These are phyloP conservation scores for Pleurotus tuber-regium DNA, from an alignment of 768 basidiomycete species.

Conservation along the genomic window DNA sequence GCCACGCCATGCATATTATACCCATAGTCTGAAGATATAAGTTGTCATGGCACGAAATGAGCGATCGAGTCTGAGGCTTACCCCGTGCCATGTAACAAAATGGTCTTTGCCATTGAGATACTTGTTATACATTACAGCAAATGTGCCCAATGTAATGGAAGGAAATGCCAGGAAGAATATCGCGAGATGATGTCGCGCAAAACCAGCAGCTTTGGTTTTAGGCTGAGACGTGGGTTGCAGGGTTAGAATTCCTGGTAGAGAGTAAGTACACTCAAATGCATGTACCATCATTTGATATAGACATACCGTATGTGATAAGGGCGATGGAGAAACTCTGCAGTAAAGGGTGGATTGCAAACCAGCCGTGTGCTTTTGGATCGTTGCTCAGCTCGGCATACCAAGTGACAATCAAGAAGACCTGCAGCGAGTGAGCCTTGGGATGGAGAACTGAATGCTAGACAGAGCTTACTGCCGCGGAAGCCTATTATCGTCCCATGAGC, in stretches of 20 bases:
- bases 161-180: constrained; percentile 57
- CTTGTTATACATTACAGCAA: constrained; percentile 67
- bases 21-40: constrained; percentile 52
- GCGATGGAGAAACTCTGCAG: constrained; percentile 57
- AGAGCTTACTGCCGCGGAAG: constrained; percentile 3
- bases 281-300: background rate
- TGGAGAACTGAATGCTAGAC: background rate
- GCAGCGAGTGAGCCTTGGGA: background rate
- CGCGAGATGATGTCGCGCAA: constrained; percentile 66
- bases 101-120: constrained; percentile 45
- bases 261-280: background rate
- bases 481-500: background rate
- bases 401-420: constrained; percentile 41
- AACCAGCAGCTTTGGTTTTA: constrained; percentile 61
- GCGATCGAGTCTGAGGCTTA: constrained; percentile 28
- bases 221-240: constrained; percentile 73
- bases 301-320: constrained; percentile 60
- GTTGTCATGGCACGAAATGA: background rate
- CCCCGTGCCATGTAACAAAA: constrained; percentile 76
- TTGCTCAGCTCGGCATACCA: constrained; percentile 47
- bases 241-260: constrained; percentile 60
- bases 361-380: constrained; percentile 43
- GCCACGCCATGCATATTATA: constrained; percentile 57
- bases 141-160: constrained; percentile 53
- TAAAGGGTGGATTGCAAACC: constrained; percentile 68